Evolutionary conservation across 208 protist species (phyloP), one percentile per base, ranked within the genome.

Genomic region (Crithidia acanthocephali): DNA sequence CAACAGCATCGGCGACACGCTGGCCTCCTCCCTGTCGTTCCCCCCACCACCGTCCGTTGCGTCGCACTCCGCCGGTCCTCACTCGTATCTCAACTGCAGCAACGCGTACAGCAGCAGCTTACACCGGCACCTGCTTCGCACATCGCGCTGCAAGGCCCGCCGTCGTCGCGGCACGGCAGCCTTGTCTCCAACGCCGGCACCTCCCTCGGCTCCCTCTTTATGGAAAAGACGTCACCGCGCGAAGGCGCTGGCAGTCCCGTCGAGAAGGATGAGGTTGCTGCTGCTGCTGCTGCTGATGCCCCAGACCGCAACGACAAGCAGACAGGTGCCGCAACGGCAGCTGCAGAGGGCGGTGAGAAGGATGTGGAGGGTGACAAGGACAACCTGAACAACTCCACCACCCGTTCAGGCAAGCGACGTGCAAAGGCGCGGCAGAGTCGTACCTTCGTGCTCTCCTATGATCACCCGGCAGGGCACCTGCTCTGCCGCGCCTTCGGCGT

Each of bases 401-500:
- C 53, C 22, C 51, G 35, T 47, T 61, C 32, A 0, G 28, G 66
- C 52, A 67, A 69, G 15, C 72, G 52, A 6, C 67, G 61, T 1
- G 37, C 27, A 0, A 45, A 61, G 55, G 50, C 42, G 25, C 74
- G 76, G 35, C 53, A 61, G 2, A 48, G 45, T 32, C 80, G 78
- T 58, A 72, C 67, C 25, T 89, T 89, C 62, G 51, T 79, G 0
- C 71, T 94, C 27, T 82, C 79, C 33, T 92, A 87, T 60, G 64
- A 83, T 22, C 89, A 94, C 70, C 82, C 80, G 0, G 71, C 72
- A 18, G 89, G 86, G 0, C 86, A 94, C 69, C 25, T 91, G 7
- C 72, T 94, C 37, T 92, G 89, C 63, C 81, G 84, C 35, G 79
- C 79, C 13, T 67, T 88, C 75, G 58, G 64, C 22, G 61, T 89